Evolutionary conservation across 106 monocot genomes (phyloP).

Genomic region (Cymbidium sinense): DNA sequence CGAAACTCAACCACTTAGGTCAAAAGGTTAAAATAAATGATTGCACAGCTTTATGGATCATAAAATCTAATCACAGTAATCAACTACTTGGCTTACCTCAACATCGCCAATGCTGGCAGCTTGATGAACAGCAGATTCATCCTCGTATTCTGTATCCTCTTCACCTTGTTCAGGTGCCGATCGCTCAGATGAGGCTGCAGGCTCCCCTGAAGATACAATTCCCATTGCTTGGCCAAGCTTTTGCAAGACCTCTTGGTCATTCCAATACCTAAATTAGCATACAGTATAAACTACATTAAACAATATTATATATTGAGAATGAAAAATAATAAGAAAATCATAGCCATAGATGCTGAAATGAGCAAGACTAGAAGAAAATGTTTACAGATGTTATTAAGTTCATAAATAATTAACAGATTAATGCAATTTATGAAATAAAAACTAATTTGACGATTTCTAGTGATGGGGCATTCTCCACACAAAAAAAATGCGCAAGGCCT

Average conservation of each 20-base stretch:
- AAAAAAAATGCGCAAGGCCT: neutral
- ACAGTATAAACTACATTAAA: neutral
- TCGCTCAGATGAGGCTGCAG: constrained; percentile 26
- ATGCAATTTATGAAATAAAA: neutral
- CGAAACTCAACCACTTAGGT: neutral
- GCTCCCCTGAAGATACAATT: constrained; percentile 41
- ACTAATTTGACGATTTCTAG: neutral
- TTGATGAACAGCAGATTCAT: constrained; percentile 86
- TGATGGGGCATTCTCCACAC: neutral
- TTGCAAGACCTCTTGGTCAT: constrained; percentile 74
- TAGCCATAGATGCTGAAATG: neutral
- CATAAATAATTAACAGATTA: neutral
- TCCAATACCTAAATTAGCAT: constrained; percentile 69
- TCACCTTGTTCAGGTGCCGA: constrained; percentile 57
- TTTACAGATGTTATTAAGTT: constrained; percentile 8
- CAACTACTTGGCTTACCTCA: constrained; percentile 39
- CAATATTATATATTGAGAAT: neutral
- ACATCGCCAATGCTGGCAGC: constrained; percentile 84
- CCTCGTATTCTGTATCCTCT: constrained; percentile 69
- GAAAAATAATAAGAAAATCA: neutral
- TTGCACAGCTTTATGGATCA: neutral
- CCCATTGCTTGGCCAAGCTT: constrained; percentile 91
- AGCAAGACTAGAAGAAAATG: neutral
- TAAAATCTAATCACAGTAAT: neutral
- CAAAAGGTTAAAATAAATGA: neutral